Evolutionary conservation across 306 rosid genomes (phyloP).

Genomic region (Sechiopsis laciniata): DNA sequence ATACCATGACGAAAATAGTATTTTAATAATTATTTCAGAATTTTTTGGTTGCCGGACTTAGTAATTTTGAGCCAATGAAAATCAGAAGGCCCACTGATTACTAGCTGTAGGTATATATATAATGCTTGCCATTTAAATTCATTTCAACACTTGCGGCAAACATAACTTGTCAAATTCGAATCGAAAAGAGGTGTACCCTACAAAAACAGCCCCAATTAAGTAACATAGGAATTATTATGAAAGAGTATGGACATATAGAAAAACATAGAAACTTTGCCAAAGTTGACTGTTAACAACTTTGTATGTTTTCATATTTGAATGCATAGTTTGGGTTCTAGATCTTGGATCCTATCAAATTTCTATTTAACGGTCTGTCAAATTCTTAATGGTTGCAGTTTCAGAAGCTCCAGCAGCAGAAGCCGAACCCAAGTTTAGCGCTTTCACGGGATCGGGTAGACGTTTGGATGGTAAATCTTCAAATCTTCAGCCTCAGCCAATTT

Average conservation of each 20-base stretch:
- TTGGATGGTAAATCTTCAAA: constrained; percentile 81
- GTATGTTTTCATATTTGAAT: no score
- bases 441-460: constrained; percentile 82
- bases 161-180: neutral
- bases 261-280: no score
- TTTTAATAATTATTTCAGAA: no score
- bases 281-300: no score
- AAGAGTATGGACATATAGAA: no score
- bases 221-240: no score
- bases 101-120: neutral
- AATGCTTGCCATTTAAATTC: neutral
- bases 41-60: neutral
- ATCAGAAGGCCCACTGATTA: neutral
- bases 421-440: constrained; percentile 82
- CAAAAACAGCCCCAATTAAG: no score
- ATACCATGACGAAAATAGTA: no score
- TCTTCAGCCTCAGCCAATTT: constrained; percentile 41
- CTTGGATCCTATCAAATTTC: no score
- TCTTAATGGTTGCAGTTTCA: constrained; percentile 34
- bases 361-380: no score
- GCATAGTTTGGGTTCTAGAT: no score
- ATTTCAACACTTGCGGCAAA: neutral
- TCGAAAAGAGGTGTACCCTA: no score
- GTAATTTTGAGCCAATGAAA: neutral
- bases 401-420: constrained; percentile 48